Percentiles rank a stretch among this genome's conserved stretches.
Conservation (phyloP, 225 moss, liverwort and hornwort species). For the Marchantia paleacea region DNA sequence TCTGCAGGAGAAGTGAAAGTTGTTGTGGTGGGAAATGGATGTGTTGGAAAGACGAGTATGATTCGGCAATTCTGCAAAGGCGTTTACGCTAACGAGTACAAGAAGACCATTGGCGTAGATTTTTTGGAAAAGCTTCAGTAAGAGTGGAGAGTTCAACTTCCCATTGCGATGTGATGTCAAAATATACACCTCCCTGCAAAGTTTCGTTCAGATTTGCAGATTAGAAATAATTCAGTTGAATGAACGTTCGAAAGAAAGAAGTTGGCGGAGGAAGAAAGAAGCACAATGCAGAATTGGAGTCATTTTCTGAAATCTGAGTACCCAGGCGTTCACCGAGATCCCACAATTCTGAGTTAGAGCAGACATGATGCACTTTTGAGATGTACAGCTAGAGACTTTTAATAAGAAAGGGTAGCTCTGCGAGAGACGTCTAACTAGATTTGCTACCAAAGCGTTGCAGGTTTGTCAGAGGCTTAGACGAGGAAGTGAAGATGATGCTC, state of each 20-base stretch:
- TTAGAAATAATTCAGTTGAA: not conserved
- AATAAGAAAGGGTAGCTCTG: not conserved
- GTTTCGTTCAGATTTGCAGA: not conserved
- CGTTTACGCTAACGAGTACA: slow-evolving; percentile 59
- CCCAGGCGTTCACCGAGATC: not conserved
- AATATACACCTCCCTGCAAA: not conserved
- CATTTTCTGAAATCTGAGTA: not conserved
- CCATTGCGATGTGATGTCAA: not conserved
- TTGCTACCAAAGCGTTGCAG: slow-evolving; percentile 25
- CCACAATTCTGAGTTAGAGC: not conserved
- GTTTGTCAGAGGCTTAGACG: slow-evolving; percentile 66
- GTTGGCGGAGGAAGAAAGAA: not conserved
- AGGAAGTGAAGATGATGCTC: slow-evolving; percentile 87
- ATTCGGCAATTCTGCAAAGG: slow-evolving; percentile 90
- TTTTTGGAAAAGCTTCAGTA: slow-evolving; percentile 87
- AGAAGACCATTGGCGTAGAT: slow-evolving; percentile 92
- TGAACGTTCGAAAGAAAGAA: not conserved
- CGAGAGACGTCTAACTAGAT: not conserved
- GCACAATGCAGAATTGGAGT: not conserved
- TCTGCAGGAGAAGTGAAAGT: slow-evolving; percentile 89
- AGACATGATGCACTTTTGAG: not conserved
- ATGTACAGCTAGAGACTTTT: not conserved
- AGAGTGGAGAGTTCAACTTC: not conserved
- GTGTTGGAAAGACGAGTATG: slow-evolving; percentile 97
- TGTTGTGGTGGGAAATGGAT: slow-evolving; percentile 85